Evolutionary conservation across 2,329 filamentous ascomycete species (phyloP), one percentile per base, ranked within the genome.

Genomic region (Orbilia oligospora): DNA sequence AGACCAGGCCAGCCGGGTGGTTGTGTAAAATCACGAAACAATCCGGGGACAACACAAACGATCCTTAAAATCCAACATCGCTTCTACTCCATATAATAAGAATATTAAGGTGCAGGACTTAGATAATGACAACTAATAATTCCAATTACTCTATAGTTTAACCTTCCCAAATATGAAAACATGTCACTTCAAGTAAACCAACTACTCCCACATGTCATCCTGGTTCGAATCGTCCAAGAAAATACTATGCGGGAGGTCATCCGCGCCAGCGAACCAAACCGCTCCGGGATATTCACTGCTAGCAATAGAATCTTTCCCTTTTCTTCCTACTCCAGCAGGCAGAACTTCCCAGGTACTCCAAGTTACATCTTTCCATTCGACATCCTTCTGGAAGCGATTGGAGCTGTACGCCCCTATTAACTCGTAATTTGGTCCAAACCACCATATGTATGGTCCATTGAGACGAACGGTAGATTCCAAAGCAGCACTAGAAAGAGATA

Each of bases 401-500:
- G 20, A 14, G 5, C 48, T 51, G 4, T 12, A 51, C 0, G 49
- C 49, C 10, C 24, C 49, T 24, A 55, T 55, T 24, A 55, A 14
- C 49, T 55, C 49, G 3, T 8, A 55, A 3, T 55, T 55, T 12
- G 49, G 49, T 20, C 49, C 49, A 33, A 55, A 55, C 49, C 49
- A 55, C 49, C 49, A 55, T 4, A 55, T 55, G 16, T 1, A 30
- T 33, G 8, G 12, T n/a, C 22, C 49, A 33, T 4, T 14, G 22
- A 30, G 3, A 24, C 49, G 14, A 55, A 33, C 22, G 8, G 49
- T 27, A 5, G 49, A 55, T 8, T 55, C 24, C 22, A 55, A 33
- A 2, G 49, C 22, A 5, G 49, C 49, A 33, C 49, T 55, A 24
- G 20, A 14, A 27, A 51, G 24, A 14, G 3, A 12, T 27, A 14